Evolutionary conservation across 805 yeast species (phyloP).

Genomic region (Torulaspora maleeae): DNA sequence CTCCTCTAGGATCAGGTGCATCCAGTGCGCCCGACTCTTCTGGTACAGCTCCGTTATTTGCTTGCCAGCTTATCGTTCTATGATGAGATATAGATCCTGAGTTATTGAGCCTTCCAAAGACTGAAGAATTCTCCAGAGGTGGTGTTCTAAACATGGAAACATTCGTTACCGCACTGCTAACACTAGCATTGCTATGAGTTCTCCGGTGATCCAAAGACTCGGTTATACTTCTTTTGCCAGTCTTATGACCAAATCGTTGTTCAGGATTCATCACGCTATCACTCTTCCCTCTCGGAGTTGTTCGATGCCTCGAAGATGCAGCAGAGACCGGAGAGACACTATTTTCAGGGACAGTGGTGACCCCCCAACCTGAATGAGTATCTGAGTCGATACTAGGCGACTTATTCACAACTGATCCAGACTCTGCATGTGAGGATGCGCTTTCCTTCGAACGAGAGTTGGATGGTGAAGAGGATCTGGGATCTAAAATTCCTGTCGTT

Average conservation of each 20-base stretch:
- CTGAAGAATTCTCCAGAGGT: conserved; percentile 16
- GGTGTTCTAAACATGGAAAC: conserved; percentile 27
- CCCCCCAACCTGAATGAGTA: conserved; percentile 38
- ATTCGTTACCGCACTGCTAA: conserved; percentile 12
- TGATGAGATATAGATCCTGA: conserved; percentile 14
- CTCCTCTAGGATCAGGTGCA: not conserved
- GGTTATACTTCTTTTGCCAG: not conserved
- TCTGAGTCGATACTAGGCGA: conserved; percentile 16
- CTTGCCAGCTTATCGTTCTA: conserved; percentile 15
- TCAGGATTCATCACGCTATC: conserved; percentile 24
- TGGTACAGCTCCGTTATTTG: conserved; percentile 9
- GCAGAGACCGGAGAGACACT: conserved; percentile 2
- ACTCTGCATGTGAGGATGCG: not conserved
- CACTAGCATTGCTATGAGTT: conserved; percentile 14
- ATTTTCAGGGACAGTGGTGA: conserved; percentile 12
- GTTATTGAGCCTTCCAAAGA: conserved; percentile 11
- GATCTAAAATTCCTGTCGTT: conserved; percentile 15
- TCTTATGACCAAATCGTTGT: conserved; percentile 1
- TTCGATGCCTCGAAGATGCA: conserved; percentile 7
- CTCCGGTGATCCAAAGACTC: conserved; percentile 11
- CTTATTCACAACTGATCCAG: conserved; percentile 1
- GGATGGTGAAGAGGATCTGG: conserved; percentile 13
- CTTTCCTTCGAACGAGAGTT: not conserved
- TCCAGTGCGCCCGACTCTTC: conserved; percentile 6
- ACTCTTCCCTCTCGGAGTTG: conserved; percentile 28